Evolutionary conservation across 495 filamentous ascomycete genomes (phyloP), one percentile per base, ranked within the genome.

Genomic region (Hypoxylon intermedium): DNA sequence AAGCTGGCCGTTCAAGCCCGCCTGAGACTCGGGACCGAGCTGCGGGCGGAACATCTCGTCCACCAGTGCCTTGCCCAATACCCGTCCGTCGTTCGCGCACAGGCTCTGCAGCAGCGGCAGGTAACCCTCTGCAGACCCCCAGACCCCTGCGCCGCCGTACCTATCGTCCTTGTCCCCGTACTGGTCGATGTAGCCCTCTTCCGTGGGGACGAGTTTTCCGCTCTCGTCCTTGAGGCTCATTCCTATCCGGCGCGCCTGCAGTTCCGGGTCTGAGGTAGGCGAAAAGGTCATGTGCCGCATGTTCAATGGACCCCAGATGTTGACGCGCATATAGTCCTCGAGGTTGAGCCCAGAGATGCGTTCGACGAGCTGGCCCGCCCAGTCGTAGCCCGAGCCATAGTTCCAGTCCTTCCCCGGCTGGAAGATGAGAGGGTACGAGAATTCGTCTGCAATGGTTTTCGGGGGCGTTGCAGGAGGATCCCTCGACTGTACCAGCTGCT

Each of bases 401-500:
- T 21, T 36, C 73, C 72, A 77, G 0, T 56, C 50, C 2, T 55
- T 50, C 6, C 74, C 74, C 3, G 74, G 74, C 36, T 75, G 67
- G 34, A 70, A 74, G 4, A 69, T 13, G 0, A 78, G 60, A 5
- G 74, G 76, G 19, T 58, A 64, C n/a, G 44, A 55, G 44, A 70
- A 79, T 5, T 66, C 58, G 15, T 75, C 72, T n/a, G 64, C 63
- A 6, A 70, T 24, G 1, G 48, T 64, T 24, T 45, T 64, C 7
- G 60, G 52, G 45, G 47, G 18, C 16, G 53, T 60, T 31, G 43
- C 42, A 5, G 53, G 61, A 41, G 63, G 65, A 21, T 56, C 62
- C 9, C 34, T 55, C 50, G 53, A 67, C 21, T 68, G 43, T 12
- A 34, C 48, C 13, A 70, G 53, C 44, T 59, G 40, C 21, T 55